Base-by-base conservation (phyloP, 495 filamentous ascomycete species). In the Collariella sp. region DNA sequence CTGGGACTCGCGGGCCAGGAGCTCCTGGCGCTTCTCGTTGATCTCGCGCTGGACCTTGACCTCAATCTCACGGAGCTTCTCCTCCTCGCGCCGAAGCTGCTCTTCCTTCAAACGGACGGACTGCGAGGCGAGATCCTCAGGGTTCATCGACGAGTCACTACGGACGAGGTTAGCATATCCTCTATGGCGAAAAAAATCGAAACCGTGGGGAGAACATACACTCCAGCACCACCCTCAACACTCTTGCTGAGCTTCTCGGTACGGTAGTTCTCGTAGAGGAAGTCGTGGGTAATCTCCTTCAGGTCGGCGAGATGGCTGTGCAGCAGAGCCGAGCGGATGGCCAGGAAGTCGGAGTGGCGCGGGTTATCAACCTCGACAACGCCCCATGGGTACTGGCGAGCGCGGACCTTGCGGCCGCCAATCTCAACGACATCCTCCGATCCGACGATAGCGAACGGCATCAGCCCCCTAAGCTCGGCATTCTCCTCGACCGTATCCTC, bases 181-280 rank as follows among this genome's bases (percentile, higher is more conserved):
- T n/a, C 2, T 36, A 15, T 31, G 50, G 2, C 12, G 54, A 52
- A 13, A 45, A 22, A 15, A 18, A 16, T 15, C 36, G 46, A 48
- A 16, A 19, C 33, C 47, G 54, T 38, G 24, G 16, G 24, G 33
- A 49, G 38, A 45, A 87, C 89, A 59, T 87, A 96, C 91, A 82
- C 79, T 78, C 81, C 77, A 72, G 82, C 81, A 68, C 86, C 87
- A 70, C 90, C 90, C 65, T 96, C 91, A 50, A 96, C 91, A 70
- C 90, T 95, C 87, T 97, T 98, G 80, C 88, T 94, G 58, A 98
- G 84, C 76, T 96, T 96, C 86, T 98, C 94, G 64, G 93, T 98
- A 87, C 93, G 88, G 80, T 98, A 98, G 76, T 98, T 98, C 69
- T 98, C 93, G 70, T 98, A 98, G 33, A 98, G 81, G 86, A 98